phyloP scores from a whole-genome alignment of 345 rosid species.

The Populus euphratica region DNA sequence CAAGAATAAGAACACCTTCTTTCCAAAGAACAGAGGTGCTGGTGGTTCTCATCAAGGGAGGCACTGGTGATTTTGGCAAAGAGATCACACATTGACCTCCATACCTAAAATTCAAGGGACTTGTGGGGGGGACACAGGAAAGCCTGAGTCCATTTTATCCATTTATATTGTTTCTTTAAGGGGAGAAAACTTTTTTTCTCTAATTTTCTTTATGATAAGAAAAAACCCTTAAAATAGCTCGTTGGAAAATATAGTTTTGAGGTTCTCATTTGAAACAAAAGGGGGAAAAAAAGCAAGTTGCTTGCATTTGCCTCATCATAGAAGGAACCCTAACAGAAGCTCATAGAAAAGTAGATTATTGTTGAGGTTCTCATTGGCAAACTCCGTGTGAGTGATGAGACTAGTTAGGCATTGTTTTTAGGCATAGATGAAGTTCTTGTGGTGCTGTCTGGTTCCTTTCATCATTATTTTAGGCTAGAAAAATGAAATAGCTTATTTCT shows the following conservation, averaged over 20 bases:
- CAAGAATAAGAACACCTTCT: constrained; percentile 86
- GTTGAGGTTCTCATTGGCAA: background rate
- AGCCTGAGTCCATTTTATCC: constrained; percentile 3
- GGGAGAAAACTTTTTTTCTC: background rate
- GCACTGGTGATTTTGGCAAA: constrained; percentile 61
- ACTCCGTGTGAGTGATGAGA: background rate
- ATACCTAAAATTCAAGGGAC: background rate
- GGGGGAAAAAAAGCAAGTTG: background rate
- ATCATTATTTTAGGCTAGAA: background rate
- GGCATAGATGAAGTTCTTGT: background rate
- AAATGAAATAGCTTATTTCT: background rate
- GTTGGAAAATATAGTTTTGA: background rate
- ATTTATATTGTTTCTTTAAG: constrained; percentile 9
- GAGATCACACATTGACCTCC: background rate
- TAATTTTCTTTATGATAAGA: background rate
- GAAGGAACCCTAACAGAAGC: background rate
- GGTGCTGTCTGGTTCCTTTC: background rate
- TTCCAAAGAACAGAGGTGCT: constrained; percentile 70
- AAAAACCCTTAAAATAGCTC: background rate
- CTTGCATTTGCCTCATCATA: background rate
- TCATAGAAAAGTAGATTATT: background rate
- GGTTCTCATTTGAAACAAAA: background rate
- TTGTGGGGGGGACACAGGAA: constrained; percentile 3
- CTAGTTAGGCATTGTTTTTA: background rate
- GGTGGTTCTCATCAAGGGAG: constrained; percentile 88